These are phyloP conservation scores for Verticillium nubilum DNA, from an alignment of 2,329 filamentous ascomycete species.

Conservation along the genomic window DNA sequence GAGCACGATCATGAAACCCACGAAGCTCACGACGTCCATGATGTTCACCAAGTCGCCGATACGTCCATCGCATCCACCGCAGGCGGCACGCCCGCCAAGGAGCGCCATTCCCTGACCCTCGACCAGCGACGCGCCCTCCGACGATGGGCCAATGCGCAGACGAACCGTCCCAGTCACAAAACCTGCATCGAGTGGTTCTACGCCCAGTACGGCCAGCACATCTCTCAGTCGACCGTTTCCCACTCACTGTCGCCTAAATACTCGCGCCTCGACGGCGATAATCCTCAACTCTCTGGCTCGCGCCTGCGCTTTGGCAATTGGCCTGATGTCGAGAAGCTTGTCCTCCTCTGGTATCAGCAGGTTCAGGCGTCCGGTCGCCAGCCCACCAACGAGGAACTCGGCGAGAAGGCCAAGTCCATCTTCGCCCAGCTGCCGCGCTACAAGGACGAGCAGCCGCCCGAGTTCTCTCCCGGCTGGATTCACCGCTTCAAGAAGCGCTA, in stretches of 20 bases:
- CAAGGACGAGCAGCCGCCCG: slow-evolving; percentile 53
- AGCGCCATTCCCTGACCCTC: slow-evolving; percentile 56
- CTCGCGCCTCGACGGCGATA: slow-evolving; percentile 53
- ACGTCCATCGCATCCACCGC: slow-evolving; percentile 6
- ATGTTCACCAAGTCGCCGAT: slow-evolving; percentile 5
- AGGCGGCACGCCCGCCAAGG: slow-evolving; percentile 22
- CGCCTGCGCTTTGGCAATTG: slow-evolving; percentile 59
- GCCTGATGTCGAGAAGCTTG: slow-evolving; percentile 57
- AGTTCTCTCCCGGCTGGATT: slow-evolving; percentile 60
- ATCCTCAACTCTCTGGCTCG: slow-evolving; percentile 55
- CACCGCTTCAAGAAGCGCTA: slow-evolving; percentile 61
- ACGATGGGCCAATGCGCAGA: slow-evolving; percentile 53
- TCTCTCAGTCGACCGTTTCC: slow-evolving; percentile 59
- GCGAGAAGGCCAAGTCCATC: slow-evolving; percentile 56
- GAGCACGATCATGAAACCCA: slow-evolving; percentile 1
- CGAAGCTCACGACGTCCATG: slow-evolving; percentile 9
- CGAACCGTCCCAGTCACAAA: slow-evolving; percentile 53
- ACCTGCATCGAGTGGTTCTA: slow-evolving; percentile 60
- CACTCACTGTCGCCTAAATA: slow-evolving; percentile 59
- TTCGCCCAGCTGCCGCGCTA: slow-evolving; percentile 54
- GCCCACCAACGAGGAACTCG: slow-evolving; percentile 57
- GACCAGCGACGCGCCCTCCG: slow-evolving; percentile 57
- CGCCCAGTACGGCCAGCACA: slow-evolving; percentile 51
- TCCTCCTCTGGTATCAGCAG: slow-evolving; percentile 50
- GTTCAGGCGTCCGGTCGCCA: slow-evolving; percentile 47